Percentiles rank a stretch among this genome's conserved stretches.
These are phyloP conservation scores for Domatiomyces catenatus DNA, from an alignment of 2,329 filamentous ascomycete genomes.

Conservation along the genomic window DNA sequence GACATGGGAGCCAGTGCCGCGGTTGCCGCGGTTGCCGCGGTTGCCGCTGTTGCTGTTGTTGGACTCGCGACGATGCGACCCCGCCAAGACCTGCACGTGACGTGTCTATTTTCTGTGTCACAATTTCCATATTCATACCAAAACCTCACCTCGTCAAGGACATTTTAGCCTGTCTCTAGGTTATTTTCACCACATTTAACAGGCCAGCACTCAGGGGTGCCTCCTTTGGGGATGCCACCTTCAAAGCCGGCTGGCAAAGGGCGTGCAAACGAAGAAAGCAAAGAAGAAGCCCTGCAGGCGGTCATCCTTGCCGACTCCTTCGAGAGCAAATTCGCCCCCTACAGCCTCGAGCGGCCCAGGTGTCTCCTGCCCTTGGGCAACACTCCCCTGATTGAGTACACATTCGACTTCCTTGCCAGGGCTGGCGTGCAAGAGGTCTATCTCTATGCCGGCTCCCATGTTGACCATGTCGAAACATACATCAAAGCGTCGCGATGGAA, in stretches of 20 bases:
- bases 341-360: constrained; percentile 78
- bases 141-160: neutral
- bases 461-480: constrained; percentile 74
- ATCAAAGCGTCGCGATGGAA: constrained; percentile 66
- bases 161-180: no score
- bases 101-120: neutral
- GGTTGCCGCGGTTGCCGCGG: no score
- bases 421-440: constrained; percentile 90
- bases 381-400: constrained; percentile 91
- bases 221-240: neutral
- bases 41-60: no score
- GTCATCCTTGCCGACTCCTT: constrained; percentile 88
- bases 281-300: constrained; percentile 48
- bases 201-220: neutral
- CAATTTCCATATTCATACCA: neutral
- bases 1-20: no score
- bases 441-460: constrained; percentile 79
- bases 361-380: constrained; percentile 89
- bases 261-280: constrained; percentile 38
- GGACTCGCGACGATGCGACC: neutral
- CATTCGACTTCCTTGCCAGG: constrained; percentile 87
- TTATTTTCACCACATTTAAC: no score
- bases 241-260: constrained; percentile 20
- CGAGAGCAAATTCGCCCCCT: constrained; percentile 78
- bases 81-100: neutral